Conservation (phyloP, 257 asterid genomes). For the Solanum ossicruentum region DNA sequence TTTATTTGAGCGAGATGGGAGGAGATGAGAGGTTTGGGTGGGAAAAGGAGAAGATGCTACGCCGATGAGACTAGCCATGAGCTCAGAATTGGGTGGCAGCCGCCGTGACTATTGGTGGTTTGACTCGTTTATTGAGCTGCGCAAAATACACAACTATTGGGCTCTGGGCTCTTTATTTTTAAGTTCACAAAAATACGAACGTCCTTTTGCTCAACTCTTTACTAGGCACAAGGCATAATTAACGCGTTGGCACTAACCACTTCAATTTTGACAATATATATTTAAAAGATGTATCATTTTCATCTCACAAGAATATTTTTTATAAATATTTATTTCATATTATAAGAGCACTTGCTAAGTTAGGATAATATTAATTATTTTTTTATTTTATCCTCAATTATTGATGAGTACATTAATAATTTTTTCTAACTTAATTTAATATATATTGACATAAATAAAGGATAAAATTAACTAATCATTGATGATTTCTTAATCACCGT, state of each 20-base stretch:
- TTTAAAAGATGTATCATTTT: no score
- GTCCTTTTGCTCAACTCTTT: background rate
- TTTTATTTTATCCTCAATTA: no score
- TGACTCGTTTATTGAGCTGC: background rate
- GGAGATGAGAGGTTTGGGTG: slow-evolving; percentile 14
- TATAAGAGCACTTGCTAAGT: no score
- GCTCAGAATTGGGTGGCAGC: background rate
- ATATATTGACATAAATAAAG: no score
- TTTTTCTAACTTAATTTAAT: no score
- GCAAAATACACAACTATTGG: background rate
- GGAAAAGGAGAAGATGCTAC: slow-evolving; percentile 24
- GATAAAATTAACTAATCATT: no score
- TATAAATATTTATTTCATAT: no score
- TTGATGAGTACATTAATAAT: no score
- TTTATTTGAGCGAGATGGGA: slow-evolving; percentile 7
- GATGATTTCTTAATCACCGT: no score
- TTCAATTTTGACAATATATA: no score
- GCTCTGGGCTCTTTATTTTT: background rate
- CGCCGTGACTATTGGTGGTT: background rate
- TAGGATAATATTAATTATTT: no score
- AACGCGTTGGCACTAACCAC: background rate
- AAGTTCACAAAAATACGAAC: background rate
- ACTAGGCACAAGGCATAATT: background rate
- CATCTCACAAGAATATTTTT: no score
- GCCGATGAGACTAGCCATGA: slow-evolving; percentile 25